A percentile compares a stretch with the other conserved stretches of the same genome.
These are phyloP conservation scores for Endothia cerciana DNA, from an alignment of 2,329 filamentous ascomycete species.

Conservation along the genomic window DNA sequence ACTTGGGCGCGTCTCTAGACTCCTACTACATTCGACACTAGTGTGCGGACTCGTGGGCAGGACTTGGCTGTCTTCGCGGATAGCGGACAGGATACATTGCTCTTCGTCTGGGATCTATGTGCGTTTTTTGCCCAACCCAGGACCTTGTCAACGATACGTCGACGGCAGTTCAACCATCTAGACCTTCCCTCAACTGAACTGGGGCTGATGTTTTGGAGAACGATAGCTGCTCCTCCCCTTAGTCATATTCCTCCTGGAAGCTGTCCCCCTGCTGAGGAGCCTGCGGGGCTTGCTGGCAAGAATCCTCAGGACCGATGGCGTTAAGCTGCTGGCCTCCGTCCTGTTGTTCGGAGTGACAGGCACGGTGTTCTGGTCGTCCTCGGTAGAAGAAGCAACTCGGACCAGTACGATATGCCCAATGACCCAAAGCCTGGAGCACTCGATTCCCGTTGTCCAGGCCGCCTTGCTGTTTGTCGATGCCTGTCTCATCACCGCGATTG, in stretches of 20 bases:
- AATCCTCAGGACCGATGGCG: background rate
- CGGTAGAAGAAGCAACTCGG: background rate
- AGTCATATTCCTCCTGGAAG: background rate
- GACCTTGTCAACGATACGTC: background rate
- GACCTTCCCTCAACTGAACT: too few relatives aligned
- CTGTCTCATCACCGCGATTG: background rate
- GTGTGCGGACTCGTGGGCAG: background rate
- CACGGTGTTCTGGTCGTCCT: conserved; percentile 4
- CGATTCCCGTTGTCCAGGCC: background rate
- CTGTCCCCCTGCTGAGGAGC: background rate
- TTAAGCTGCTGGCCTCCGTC: background rate
- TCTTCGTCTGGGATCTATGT: conserved; percentile 3
- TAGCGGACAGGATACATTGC: conserved; percentile 12
- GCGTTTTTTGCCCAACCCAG: background rate
- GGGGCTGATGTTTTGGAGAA: background rate
- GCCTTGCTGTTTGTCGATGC: background rate
- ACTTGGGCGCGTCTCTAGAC: background rate
- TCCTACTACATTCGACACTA: background rate
- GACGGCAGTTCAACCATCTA: background rate
- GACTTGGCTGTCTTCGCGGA: background rate
- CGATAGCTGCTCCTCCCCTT: background rate
- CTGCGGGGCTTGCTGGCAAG: background rate
- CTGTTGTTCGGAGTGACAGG: background rate
- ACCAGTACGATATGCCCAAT: conserved; percentile 7
- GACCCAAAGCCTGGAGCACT: background rate